phyloP scores from a whole-genome alignment of 192 early-diverging fungal genomes.

The Coemansia erecta region DNA sequence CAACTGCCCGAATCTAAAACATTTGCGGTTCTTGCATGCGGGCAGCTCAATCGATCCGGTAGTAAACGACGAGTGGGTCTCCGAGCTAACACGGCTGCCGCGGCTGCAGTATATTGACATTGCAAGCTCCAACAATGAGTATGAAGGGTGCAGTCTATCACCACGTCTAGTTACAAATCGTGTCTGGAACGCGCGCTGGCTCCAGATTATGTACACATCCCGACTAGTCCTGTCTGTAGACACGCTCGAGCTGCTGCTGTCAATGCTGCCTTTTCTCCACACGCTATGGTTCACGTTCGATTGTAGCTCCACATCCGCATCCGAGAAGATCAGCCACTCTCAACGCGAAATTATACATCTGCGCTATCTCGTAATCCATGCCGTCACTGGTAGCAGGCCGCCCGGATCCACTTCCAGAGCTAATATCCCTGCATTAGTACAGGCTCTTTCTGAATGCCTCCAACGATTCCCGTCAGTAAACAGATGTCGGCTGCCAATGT shows the following conservation, averaged over 20 bases:
- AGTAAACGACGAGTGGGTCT: constrained; percentile 33
- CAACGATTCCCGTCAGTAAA: constrained; percentile 20
- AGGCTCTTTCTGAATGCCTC: constrained; percentile 21
- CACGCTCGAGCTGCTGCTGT: constrained; percentile 15
- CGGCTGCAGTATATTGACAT: constrained; percentile 28
- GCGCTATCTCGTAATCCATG: constrained; percentile 38
- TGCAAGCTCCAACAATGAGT: constrained; percentile 50
- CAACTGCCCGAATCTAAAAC: constrained; percentile 19
- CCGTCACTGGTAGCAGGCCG: background rate
- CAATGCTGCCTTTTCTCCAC: constrained; percentile 31
- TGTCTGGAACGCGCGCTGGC: constrained; percentile 20
- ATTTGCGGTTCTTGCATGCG: constrained; percentile 20
- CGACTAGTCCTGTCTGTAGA: constrained; percentile 21
- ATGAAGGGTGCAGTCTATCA: constrained; percentile 39
- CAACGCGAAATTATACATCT: constrained; percentile 1
- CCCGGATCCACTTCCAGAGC: background rate
- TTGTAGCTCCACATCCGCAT: background rate
- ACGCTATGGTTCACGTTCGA: constrained; percentile 49
- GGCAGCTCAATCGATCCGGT: constrained; percentile 29
- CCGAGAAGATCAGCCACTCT: no score
- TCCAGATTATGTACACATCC: constrained; percentile 38
- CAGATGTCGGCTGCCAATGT: constrained; percentile 48
- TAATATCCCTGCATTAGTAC: background rate
- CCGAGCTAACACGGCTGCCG: constrained; percentile 16
- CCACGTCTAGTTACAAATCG: constrained; percentile 14